Percentiles rank a stretch among this genome's conserved stretches.
phyloP scores from a whole-genome alignment of 345 rosid species.

The Citrus sinensis region DVS_A1.0 CM039163.1:30958501-30959000 shows the following conservation, averaged over 20 bases:
- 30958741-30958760: not conserved
- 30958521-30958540: conserved; percentile 59
- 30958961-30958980: no score
- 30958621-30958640: not conserved
- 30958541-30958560: conserved; percentile 65
- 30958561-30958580: conserved; percentile 50
- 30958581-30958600: not conserved
- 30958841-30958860: not conserved
- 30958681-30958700: conserved; percentile 69
- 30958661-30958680: conserved; percentile 57
- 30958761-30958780: not conserved
- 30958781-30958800: not conserved
- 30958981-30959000: no score
- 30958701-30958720: conserved; percentile 62
- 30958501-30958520: conserved; percentile 27
- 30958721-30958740: conserved; percentile 37
- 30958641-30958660: conserved; percentile 36
- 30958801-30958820: not conserved
- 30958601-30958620: not conserved
- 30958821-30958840: not conserved
- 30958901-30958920: no score
- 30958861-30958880: no score
- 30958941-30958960: no score
- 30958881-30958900: no score
- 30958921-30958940: no score